A percentile compares a stretch with the other conserved stretches of the same genome.
Conservation (phyloP, 176 grass and related monocot genomes). For the Areca catechu region DNA sequence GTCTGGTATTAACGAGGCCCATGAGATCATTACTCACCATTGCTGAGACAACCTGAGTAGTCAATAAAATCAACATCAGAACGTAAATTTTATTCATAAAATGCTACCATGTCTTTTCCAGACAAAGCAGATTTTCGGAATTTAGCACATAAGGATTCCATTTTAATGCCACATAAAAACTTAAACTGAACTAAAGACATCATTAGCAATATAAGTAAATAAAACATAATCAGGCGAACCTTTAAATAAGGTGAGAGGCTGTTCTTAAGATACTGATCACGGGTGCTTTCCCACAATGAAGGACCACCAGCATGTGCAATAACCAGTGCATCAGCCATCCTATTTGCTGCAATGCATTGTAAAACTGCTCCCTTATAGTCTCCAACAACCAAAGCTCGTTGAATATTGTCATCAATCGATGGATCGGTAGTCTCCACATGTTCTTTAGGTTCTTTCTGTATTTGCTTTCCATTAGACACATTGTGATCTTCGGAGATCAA, state of each 20-base stretch:
- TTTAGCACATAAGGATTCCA: too few relatives aligned
- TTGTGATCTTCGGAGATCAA: slow-evolving; percentile 34
- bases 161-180: too few relatives aligned
- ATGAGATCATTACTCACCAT: slow-evolving; percentile 93
- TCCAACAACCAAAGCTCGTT: slow-evolving; percentile 88
- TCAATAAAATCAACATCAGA: too few relatives aligned
- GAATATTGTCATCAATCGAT: slow-evolving; percentile 70
- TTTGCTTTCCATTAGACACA: slow-evolving; percentile 38
- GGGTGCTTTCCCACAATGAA: slow-evolving; percentile 80
- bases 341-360: slow-evolving; percentile 74
- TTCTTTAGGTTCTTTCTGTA: slow-evolving; percentile 40
- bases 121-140: too few relatives aligned
- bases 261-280: slow-evolving; percentile 75
- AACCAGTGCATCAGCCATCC: slow-evolving; percentile 99
- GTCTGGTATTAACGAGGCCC: slow-evolving; percentile 77
- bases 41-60: slow-evolving; percentile 78
- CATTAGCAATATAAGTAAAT: slow-evolving; percentile 6
- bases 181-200: background rate
- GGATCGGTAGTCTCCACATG: slow-evolving; percentile 39
- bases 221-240: slow-evolving; percentile 24
- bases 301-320: slow-evolving; percentile 90
- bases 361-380: slow-evolving; percentile 91
- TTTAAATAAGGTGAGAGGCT: slow-evolving; percentile 78
- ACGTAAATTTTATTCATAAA: slow-evolving; percentile 5
- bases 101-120: too few relatives aligned